Evolutionary conservation across 306 rosid species (phyloP).

Genomic region (Cucurbita pepo): DNA sequence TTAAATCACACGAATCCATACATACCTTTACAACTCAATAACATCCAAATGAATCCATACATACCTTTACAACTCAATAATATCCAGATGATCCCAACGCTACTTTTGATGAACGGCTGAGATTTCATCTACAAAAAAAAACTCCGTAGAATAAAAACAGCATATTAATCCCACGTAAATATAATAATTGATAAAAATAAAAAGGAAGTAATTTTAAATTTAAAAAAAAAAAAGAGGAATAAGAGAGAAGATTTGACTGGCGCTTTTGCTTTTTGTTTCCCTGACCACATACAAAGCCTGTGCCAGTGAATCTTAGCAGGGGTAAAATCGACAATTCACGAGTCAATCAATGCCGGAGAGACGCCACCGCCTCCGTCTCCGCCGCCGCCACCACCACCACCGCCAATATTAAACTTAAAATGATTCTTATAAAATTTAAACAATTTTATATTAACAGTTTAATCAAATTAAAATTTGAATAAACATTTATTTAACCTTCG

Average conservation of each 20-base stretch:
- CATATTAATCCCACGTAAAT: background rate
- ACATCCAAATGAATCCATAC: background rate
- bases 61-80: background rate
- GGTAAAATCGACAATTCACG: background rate
- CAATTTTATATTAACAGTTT: no score
- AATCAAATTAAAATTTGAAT: no score
- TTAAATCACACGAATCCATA: background rate
- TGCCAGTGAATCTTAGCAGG: background rate
- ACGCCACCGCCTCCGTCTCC: background rate
- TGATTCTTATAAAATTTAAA: no score
- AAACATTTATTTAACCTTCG: no score
- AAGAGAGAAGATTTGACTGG: constrained; percentile 25
- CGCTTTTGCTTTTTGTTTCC: constrained; percentile 68
- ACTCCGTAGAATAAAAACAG: background rate
- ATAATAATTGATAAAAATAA: background rate
- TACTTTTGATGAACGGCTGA: background rate
- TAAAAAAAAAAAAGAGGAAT: constrained; percentile 18
- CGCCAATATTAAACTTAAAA: background rate
- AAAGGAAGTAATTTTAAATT: background rate
- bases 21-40: background rate
- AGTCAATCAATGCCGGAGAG: background rate
- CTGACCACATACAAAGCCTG: constrained; percentile 7
- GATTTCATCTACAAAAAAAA: background rate
- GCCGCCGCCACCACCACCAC: background rate
- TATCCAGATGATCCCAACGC: background rate